phyloP scores from a whole-genome alignment of 2,329 filamentous ascomycete species.

The Saccharata proteae region DNA sequence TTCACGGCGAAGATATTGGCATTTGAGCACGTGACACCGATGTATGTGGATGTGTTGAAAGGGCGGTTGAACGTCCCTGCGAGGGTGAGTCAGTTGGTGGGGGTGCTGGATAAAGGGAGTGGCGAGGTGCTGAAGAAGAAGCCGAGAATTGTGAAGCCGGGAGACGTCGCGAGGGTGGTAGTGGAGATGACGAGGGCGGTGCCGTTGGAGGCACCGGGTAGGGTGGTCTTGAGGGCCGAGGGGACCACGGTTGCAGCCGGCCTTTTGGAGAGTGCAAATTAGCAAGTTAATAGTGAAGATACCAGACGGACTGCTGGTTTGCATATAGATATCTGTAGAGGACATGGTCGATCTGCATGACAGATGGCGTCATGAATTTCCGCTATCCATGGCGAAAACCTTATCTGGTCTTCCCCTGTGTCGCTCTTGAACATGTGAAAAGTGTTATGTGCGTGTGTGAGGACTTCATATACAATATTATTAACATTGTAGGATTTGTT shows the following conservation, averaged over 20 bases:
- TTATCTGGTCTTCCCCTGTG: too few relatives aligned
- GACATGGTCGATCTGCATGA: too few relatives aligned
- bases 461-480: too few relatives aligned
- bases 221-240: constrained; percentile 67
- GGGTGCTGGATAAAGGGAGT: constrained; percentile 64
- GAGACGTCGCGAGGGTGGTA: constrained; percentile 61
- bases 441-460: too few relatives aligned
- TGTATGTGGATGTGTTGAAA: constrained; percentile 78
- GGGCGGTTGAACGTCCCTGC: constrained; percentile 72
- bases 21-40: constrained; percentile 81
- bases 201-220: constrained; percentile 66
- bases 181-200: constrained; percentile 63
- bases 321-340: too few relatives aligned
- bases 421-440: too few relatives aligned
- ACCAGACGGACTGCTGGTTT: too few relatives aligned
- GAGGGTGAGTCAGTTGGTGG: constrained; percentile 58
- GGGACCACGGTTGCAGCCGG: constrained; percentile 84
- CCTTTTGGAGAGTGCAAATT: constrained; percentile 58
- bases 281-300: too few relatives aligned
- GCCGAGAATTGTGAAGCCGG: constrained; percentile 72
- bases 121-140: constrained; percentile 71
- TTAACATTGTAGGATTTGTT: too few relatives aligned
- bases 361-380: too few relatives aligned
- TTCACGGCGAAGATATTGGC: constrained; percentile 79
- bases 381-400: too few relatives aligned